Evolutionary conservation across 2,329 filamentous ascomycete species (phyloP), one percentile per base, ranked within the genome.

Genomic region (Penicillium sp.): DNA sequence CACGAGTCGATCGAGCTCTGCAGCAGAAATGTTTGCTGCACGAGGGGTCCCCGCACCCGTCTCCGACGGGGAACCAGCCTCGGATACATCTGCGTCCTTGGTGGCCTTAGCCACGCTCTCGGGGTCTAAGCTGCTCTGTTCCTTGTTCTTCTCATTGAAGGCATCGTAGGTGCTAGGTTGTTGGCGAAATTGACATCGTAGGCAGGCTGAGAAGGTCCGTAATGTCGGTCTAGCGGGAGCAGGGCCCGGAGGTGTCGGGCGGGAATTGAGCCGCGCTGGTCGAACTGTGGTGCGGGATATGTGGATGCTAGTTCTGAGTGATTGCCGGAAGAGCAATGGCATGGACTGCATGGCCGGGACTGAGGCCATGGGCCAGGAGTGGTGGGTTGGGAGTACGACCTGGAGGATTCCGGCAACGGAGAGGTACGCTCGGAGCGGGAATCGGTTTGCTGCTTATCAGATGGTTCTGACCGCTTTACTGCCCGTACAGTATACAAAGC

Each of bases 161-260:
- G 57, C 52, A 44, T 71, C 72, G 19, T 68, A 71, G 24, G 56
- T 49, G 31, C 61, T 56, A 10, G 62, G 62, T n/a, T 70, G 70
- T 35, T 57, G 66, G 47, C 74, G 74, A 54, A 76, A 75, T 56
- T 72, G 76, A 43, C 78, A 79, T 73, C 73, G 74, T 60, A 77
- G 52, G 61, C 78, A 80, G 55, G 72, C 71, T 53, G 76, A 76
- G 65, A 74, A 73, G 45, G 52, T 60, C 61, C 71, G 67, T 55
- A 62, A 56, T 55, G 65, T 52, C 55, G 63, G 63, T 55, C 56
- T 57, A 52, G 58, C 56, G 54, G 62, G 49, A 62, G 68, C 58
- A 56, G 65, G 47, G 49, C 61, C 66, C 55, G 62, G 59, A 57
- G 64, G 49, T 49, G 61, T 66, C 54, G 62, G 58, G 49, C 65